phyloP scores from a whole-genome alignment of 2,329 filamentous ascomycete genomes.

The Sarocladium kiliense region DNA sequence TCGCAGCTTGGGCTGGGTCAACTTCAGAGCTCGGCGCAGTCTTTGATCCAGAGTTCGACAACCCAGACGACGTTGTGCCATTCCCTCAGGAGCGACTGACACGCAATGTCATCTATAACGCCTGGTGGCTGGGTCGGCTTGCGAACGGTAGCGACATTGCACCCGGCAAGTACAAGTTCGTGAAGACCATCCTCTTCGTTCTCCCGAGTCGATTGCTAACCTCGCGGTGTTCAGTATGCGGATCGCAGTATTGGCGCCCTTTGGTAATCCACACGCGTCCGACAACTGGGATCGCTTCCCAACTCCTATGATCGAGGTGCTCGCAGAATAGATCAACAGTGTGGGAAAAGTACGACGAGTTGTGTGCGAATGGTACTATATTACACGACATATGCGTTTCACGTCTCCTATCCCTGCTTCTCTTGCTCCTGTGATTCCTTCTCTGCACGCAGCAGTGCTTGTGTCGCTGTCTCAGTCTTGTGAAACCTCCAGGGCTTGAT shows the following conservation, averaged over 20 bases:
- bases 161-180: constrained; percentile 10
- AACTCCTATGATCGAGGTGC: constrained; percentile 12
- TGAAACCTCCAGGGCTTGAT: constrained; percentile 20
- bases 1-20: constrained; percentile 15
- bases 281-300: background rate
- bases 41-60: background rate
- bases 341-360: background rate
- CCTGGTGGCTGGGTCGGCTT: constrained; percentile 12
- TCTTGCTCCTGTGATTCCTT: background rate
- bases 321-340: background rate
- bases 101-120: constrained; percentile 12
- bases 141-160: constrained; percentile 12
- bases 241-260: constrained; percentile 11
- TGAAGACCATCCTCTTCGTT: background rate
- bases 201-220: background rate
- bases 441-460: constrained; percentile 7
- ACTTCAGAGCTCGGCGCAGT: background rate
- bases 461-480: constrained; percentile 13
- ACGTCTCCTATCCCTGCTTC: background rate
- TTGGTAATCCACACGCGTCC: constrained; percentile 10
- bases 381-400: too few species aligned
- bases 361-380: too few species aligned
- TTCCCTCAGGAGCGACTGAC: constrained; percentile 13
- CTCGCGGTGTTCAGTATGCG: constrained; percentile 8
- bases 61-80: background rate